Evolutionary conservation across 345 rosid genomes (phyloP).

Genomic region (Euphorbia tirucalli): DNA sequence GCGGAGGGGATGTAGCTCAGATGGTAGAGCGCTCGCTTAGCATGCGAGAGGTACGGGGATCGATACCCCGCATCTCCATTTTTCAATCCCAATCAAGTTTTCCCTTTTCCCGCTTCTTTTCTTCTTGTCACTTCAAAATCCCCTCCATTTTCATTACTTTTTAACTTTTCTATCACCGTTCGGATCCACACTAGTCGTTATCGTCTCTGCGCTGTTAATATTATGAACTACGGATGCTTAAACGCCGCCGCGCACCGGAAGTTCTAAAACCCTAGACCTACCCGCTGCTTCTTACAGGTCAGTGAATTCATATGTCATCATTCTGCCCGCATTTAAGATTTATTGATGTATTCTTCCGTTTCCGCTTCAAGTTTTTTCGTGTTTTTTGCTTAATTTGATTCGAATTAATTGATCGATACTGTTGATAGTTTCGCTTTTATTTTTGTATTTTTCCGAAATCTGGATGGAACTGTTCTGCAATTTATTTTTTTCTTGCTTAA

Average conservation of each 20-base stretch:
- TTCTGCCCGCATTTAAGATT: too few relatives aligned
- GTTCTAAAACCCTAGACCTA: not conserved
- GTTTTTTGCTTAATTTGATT: not conserved
- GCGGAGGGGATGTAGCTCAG: conserved; percentile 67
- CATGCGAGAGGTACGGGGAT: conserved; percentile 70
- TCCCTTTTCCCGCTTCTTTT: too few relatives aligned
- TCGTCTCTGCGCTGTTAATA: not conserved
- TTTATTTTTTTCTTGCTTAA: not conserved
- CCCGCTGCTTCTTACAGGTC: not conserved
- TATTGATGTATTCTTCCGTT: too few relatives aligned
- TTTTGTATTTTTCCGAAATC: too few relatives aligned
- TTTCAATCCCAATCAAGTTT: not conserved
- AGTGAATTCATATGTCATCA: not conserved
- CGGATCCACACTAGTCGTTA: too few relatives aligned
- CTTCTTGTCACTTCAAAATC: too few relatives aligned
- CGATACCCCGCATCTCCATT: conserved; percentile 43
- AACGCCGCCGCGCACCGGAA: not conserved
- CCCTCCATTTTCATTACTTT: too few relatives aligned
- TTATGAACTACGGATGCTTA: not conserved
- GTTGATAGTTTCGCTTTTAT: too few relatives aligned
- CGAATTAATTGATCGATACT: too few relatives aligned
- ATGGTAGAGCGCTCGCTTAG: conserved; percentile 88
- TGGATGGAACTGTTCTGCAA: not conserved
- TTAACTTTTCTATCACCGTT: too few relatives aligned
- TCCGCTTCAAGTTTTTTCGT: not conserved